Conservation (phyloP, 179 eudicot species). For the Corrigiola litoralis region DNA sequence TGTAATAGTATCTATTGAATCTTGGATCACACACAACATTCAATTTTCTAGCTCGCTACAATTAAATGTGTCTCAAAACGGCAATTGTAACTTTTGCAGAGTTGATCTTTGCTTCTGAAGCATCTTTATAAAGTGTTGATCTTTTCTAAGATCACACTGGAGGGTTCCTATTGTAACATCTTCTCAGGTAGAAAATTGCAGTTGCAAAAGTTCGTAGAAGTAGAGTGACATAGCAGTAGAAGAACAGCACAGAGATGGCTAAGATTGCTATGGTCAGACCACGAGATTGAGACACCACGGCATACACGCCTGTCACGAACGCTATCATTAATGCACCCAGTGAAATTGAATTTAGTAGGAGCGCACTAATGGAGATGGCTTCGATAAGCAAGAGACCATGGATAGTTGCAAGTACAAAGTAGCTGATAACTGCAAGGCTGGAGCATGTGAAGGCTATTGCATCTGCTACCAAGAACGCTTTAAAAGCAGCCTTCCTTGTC, state of each 20-base stretch:
- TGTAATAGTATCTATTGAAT: too few relatives aligned
- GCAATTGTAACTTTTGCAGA: too few relatives aligned
- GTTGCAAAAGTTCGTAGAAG: slow-evolving; percentile 1
- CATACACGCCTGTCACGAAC: slow-evolving; percentile 4
- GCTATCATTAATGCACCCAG: slow-evolving; percentile 8
- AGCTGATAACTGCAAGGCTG: neutral
- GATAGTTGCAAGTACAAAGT: neutral
- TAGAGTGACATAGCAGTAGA: neutral
- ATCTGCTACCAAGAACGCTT: slow-evolving; percentile 1
- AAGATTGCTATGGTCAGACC: neutral
- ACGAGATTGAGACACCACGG: neutral
- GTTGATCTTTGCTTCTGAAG: too few relatives aligned
- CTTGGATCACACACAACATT: too few relatives aligned
- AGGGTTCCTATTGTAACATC: neutral
- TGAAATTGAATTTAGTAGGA: neutral
- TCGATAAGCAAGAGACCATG: neutral
- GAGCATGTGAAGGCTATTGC: slow-evolving; percentile 10
- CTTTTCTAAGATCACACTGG: neutral
- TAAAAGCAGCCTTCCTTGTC: neutral
- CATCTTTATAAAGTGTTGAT: too few relatives aligned
- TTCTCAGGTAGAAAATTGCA: neutral
- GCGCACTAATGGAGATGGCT: neutral
- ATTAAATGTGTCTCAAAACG: too few relatives aligned
- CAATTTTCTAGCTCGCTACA: too few relatives aligned
- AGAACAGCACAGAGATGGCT: neutral